Percentiles rank a stretch among this genome's conserved stretches.
Evolutionary conservation across 1,284 basidiomycete species (phyloP).

Genomic region (Pholiota adiposa): DNA sequence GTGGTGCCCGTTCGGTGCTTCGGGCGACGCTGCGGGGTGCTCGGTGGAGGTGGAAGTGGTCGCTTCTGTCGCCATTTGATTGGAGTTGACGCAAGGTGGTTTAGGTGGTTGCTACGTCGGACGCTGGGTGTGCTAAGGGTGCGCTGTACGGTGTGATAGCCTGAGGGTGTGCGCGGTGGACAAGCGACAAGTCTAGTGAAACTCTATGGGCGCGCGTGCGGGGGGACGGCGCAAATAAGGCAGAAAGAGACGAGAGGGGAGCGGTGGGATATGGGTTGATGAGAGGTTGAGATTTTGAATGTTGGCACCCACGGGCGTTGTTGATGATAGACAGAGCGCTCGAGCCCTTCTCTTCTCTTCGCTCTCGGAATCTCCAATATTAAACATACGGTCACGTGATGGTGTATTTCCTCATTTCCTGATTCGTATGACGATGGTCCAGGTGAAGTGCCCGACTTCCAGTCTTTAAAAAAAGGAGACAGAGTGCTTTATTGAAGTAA

Average conservation of each 20-base stretch:
- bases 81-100: too few species aligned
- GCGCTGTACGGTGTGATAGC: too few species aligned
- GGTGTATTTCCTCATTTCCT: too few species aligned
- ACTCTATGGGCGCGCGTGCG: too few species aligned
- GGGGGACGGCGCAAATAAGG: background rate
- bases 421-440: too few species aligned
- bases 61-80: background rate
- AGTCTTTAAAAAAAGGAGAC: too few species aligned
- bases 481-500: too few species aligned
- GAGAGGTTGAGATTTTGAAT: slow-evolving; percentile 7
- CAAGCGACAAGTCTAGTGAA: too few species aligned
- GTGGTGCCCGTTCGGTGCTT: slow-evolving; percentile 16
- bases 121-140: background rate
- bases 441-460: too few species aligned
- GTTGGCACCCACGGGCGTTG: slow-evolving; percentile 20
- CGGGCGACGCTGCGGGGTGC: slow-evolving; percentile 11
- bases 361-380: slow-evolving; percentile 16
- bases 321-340: slow-evolving; percentile 17
- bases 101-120: background rate
- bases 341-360: slow-evolving; percentile 22
- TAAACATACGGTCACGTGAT: slow-evolving; percentile 17
- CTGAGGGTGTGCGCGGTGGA: background rate
- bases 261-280: background rate
- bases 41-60: background rate
- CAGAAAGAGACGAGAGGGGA: background rate